Base-by-base conservation (phyloP, 2,329 filamentous ascomycete species). In the Fusarium paranaense region DNA sequence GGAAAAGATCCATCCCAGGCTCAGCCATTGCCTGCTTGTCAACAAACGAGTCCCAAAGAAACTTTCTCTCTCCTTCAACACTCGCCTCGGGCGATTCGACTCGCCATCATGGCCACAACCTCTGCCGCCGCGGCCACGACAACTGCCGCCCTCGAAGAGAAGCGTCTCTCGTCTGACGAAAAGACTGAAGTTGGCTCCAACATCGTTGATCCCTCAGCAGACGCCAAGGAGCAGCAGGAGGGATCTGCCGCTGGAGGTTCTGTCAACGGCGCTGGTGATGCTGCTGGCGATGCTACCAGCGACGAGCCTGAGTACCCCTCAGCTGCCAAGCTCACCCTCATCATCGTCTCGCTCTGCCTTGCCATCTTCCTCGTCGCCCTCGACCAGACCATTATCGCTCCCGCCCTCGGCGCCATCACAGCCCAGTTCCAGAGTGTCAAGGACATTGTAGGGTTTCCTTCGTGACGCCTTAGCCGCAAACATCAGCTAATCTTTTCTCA, bases 341-440 rank as follows among this genome's bases (percentile, higher is more conserved):
- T 87, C 62, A 83, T 87, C 67, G 56, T 72, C 6, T 85, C 85
- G 5, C 82, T 88, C 64, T 86, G 85, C 67, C 78, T 88, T 16
- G 80, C 84, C 65, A 81, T 87, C 66, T 87, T 88, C 77, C 82
- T 88, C 42, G 85, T 88, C 52, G 86, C 86, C 4, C 82, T 88
- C 13, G 86, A 88, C 70, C 86, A 87, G 80, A 88, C 86, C 56
- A 88, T 87, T 69, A 86, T 88, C 69, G 86, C 86, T 7, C 87
- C 87, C 16, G 87, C 87, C 1, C 82, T 89, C 20, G 86, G 86
- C 22, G 85, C 87, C 76, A 89, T 89, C 72, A 88, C 86, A 0
- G 80, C 80, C 1, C 79, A 86, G 57, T 88, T 85, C 61, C 67
- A 76, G 50, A 85, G 83, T 58, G 82, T 86, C 38, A 83, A 83